A percentile compares a stretch with the other conserved stretches of the same genome.
These are phyloP conservation scores for Claviceps capensis DNA, from an alignment of 2,329 filamentous ascomycete genomes.

Conservation along the genomic window DNA sequence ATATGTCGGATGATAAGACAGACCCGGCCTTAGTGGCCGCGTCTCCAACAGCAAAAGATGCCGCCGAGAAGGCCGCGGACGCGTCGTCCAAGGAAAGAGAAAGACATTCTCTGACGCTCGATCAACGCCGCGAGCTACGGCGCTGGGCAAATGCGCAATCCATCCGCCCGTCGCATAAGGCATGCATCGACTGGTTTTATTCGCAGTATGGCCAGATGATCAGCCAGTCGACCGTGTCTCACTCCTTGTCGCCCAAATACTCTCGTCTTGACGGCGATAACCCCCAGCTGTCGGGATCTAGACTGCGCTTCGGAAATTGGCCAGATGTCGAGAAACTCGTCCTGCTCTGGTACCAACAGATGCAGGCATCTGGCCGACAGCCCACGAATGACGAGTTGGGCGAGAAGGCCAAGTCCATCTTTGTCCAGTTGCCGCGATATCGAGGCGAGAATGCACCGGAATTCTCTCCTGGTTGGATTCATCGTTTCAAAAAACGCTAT, in stretches of 20 bases:
- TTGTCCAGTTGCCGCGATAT: constrained; percentile 43
- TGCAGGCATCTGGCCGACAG: constrained; percentile 37
- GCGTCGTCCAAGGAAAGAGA: constrained; percentile 35
- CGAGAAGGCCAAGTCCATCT: constrained; percentile 47
- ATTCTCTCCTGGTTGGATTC: constrained; percentile 51
- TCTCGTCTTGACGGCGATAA: constrained; percentile 45
- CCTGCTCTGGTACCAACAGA: constrained; percentile 40
- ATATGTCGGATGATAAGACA: constrained; percentile 23
- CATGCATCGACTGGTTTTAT: constrained; percentile 51
- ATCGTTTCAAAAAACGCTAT: constrained; percentile 51
- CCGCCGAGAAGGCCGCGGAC: constrained; percentile 8
- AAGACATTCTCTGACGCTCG: constrained; percentile 46
- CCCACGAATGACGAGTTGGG: constrained; percentile 49
- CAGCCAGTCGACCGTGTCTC: constrained; percentile 49
- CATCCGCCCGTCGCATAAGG: constrained; percentile 44
- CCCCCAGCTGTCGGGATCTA: constrained; percentile 47
- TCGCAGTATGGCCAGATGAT: constrained; percentile 44
- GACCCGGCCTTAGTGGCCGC: constrained; percentile 24
- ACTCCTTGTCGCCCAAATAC: constrained; percentile 48
- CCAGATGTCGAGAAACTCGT: constrained; percentile 48
- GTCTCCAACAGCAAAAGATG: constrained; percentile 13
- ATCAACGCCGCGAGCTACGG: constrained; percentile 46
- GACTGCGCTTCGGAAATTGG: constrained; percentile 50
- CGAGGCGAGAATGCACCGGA: constrained; percentile 46
- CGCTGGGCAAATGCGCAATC: constrained; percentile 45